Conservation (phyloP, 2,329 filamentous ascomycete species). For the Pseudogymnoascus verrucosus region DNA sequence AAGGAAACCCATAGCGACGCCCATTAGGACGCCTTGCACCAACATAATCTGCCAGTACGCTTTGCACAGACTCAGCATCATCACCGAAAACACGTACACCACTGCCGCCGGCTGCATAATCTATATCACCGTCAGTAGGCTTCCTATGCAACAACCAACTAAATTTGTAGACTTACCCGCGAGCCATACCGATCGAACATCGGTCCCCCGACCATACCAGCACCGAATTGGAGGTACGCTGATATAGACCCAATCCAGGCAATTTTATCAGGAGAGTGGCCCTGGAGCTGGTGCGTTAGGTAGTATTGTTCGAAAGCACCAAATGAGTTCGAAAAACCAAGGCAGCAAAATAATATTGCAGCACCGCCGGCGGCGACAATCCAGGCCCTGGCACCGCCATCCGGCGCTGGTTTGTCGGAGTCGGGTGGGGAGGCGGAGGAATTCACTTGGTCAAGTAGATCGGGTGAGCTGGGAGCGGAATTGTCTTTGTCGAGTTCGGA, state of each 20-base stretch:
- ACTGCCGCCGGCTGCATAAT: conserved; percentile 30
- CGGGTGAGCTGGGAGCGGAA: conserved; percentile 33
- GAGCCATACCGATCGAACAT: conserved; percentile 55
- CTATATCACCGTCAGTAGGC: conserved; percentile 24
- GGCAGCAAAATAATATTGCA: conserved; percentile 11
- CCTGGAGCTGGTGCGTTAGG: conserved; percentile 35
- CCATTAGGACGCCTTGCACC: conserved; percentile 36
- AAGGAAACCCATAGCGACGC: conserved; percentile 32
- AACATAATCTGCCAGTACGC: conserved; percentile 45
- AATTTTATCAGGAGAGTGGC: conserved; percentile 43
- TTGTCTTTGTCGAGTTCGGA: conserved; percentile 15
- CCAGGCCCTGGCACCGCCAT: conserved; percentile 14
- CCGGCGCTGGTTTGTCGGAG: conserved; percentile 28
- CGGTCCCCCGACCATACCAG: conserved; percentile 51
- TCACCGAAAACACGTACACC: conserved; percentile 49
- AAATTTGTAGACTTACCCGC: conserved; percentile 29
- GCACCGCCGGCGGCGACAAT: conserved; percentile 10
- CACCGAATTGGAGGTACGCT: conserved; percentile 39
- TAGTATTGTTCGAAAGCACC: conserved; percentile 52
- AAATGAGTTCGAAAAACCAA: conserved; percentile 36
- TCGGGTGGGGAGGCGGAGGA: conserved; percentile 27
- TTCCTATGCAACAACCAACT: conserved; percentile 20
- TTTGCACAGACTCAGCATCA: conserved; percentile 51
- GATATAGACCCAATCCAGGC: conserved; percentile 51
- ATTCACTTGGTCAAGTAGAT: conserved; percentile 28